phyloP scores from a whole-genome alignment of 495 filamentous ascomycete genomes.

The Coniosporium apollinis region DNA sequence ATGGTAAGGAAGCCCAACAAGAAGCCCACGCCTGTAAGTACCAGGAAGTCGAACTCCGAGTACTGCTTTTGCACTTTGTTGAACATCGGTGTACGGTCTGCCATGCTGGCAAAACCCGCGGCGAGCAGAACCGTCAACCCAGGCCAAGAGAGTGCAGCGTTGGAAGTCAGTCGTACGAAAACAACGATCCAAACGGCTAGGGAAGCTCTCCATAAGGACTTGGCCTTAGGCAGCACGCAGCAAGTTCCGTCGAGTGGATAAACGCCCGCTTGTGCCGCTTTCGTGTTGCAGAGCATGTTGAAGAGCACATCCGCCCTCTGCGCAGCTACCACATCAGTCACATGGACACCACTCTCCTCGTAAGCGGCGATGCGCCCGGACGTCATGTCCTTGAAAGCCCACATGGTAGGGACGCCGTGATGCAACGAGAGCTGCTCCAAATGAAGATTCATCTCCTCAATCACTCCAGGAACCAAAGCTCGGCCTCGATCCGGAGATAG shows the following conservation, averaged over 20 bases:
- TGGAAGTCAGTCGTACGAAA: too few species aligned
- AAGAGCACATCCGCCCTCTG: constrained; percentile 36
- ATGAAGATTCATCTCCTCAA: constrained; percentile 38
- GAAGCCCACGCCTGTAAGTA: constrained; percentile 18
- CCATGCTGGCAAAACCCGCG: constrained; percentile 19
- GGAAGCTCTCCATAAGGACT: too few species aligned
- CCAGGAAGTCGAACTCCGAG: constrained; percentile 23
- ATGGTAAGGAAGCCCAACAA: constrained; percentile 24
- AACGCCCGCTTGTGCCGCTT: constrained; percentile 17
- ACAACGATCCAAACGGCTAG: too few species aligned
- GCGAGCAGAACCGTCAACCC: constrained; percentile 19
- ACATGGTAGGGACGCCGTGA: constrained; percentile 31
- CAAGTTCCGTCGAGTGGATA: constrained; percentile 40
- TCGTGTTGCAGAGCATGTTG: constrained; percentile 40
- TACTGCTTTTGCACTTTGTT: constrained; percentile 40
- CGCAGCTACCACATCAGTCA: constrained; percentile 29
- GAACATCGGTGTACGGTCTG: constrained; percentile 39
- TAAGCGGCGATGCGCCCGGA: constrained; percentile 20
- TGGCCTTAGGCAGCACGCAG: too few species aligned
- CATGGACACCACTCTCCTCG: constrained; percentile 35
- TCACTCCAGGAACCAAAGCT: constrained; percentile 33
- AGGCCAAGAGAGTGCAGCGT: constrained; percentile 19
- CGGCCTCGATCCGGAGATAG: constrained; percentile 28
- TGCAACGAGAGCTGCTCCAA: constrained; percentile 28
- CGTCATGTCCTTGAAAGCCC: constrained; percentile 35